Percentiles rank a stretch among this genome's conserved stretches.
These are phyloP conservation scores for Metschnikowia orientalis DNA, from an alignment of 805 yeast genomes.

Conservation along the genomic window DNA sequence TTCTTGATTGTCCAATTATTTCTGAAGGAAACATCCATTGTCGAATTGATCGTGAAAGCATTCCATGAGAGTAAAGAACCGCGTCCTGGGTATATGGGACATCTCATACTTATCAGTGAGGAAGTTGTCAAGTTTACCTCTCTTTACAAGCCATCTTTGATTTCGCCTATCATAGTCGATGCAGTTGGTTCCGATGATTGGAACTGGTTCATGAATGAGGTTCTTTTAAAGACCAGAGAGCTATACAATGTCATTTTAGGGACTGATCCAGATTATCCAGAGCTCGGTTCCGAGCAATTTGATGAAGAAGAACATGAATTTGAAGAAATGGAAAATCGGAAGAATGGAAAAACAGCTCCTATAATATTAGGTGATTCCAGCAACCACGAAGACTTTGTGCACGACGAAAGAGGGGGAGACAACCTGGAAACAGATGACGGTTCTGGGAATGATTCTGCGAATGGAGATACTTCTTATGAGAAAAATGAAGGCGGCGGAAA, in stretches of 20 bases:
- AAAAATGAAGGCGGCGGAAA: conserved; percentile 8
- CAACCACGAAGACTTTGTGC: conserved; percentile 32
- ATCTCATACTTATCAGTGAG: conserved; percentile 85
- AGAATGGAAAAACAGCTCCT: conserved; percentile 23
- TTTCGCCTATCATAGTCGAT: conserved; percentile 57
- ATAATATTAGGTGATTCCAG: conserved; percentile 34
- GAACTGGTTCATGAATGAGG: conserved; percentile 48
- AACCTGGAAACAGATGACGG: conserved; percentile 12
- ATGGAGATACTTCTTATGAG: conserved; percentile 1
- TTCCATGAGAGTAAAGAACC: conserved; percentile 50
- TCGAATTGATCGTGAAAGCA: conserved; percentile 41
- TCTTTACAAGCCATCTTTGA: conserved; percentile 55
- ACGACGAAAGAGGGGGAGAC: conserved; percentile 14
- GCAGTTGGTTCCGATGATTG: conserved; percentile 44
- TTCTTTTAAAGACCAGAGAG: conserved; percentile 48
- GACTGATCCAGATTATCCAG: conserved; percentile 27
- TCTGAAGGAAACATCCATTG: conserved; percentile 20
- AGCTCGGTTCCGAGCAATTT: conserved; percentile 9
- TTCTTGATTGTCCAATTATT: conserved; percentile 34
- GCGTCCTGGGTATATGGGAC: conserved; percentile 96
- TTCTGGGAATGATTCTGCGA: not conserved
- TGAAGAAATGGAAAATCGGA: conserved; percentile 8
- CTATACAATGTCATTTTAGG: conserved; percentile 56
- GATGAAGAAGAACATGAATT: conserved; percentile 13
- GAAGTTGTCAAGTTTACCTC: conserved; percentile 86